Base-by-base conservation (phyloP, 192 early-diverging fungal genomes). In the Phycomyces blakesleeanus region DNA sequence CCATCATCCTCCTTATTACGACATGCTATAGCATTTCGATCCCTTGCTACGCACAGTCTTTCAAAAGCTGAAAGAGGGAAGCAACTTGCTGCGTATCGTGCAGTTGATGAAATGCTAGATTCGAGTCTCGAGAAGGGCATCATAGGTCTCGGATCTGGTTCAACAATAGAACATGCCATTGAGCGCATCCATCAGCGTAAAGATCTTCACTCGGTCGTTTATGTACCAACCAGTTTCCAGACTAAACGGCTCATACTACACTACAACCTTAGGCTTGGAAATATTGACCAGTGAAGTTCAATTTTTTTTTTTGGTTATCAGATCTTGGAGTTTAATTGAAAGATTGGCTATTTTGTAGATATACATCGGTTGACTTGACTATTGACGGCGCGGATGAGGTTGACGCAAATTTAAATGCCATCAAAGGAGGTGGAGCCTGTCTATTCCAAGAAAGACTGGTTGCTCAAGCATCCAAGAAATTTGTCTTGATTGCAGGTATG, bases 351-450 rank as follows among this genome's bases (percentile, higher is more conserved):
- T 34, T 12, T 40, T 59, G 9, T 54, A 85, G 82, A 49, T 82
- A 88, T 64, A 82, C 90, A 0, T 67, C 68, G 22, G 81, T 95
- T 63, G 93, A 97, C 65, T 86, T 96, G 14, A 89, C 91, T 18
- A 93, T 98, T 62, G 95, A 98, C 60, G 93, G 95, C n/a, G 95
- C 95, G 0, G 89, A 91, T 67, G 88, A 91, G 76, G 83, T 87
- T 63, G 95, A 98, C 63, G 41, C 86, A 10, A 68, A 85, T 57
- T 78, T 96, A 61, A 95, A 96, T 76, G 91, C 87, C 22, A 98
- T 98, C 71, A 71, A 71, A 76, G 94, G 95, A 20, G 94, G 95
- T 22, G 94, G 95, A 51, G 95, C 75, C 20, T 93, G 92, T 57
- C 92, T 96, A 54, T 76, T 98, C 61, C 93, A 91, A 68, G 95